Evolutionary conservation across 2,329 filamentous ascomycete genomes (phyloP).

Genomic region (Ambrosiella beaveri): DNA sequence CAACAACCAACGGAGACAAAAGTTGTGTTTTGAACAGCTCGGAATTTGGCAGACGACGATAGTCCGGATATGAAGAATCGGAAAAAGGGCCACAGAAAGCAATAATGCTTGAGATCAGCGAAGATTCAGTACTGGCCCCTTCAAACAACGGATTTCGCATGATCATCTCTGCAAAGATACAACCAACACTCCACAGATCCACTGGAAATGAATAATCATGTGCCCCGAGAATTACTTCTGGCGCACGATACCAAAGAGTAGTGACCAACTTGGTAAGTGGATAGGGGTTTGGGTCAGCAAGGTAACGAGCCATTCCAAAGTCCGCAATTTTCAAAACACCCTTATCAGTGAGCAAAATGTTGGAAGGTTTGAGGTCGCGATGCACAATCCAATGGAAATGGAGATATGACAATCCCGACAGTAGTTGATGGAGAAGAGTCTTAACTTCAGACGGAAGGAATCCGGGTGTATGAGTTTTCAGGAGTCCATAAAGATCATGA

Average conservation of each 20-base stretch:
- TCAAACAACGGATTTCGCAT: conserved; percentile 68
- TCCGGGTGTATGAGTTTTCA: conserved; percentile 85
- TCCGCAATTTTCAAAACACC: conserved; percentile 91
- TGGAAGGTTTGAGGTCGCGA: conserved; percentile 84
- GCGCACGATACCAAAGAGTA: conserved; percentile 89
- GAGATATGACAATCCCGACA: conserved; percentile 64
- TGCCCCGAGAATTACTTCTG: conserved; percentile 73
- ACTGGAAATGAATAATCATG: conserved; percentile 57
- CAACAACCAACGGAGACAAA: conserved; percentile 19
- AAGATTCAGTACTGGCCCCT: conserved; percentile 71
- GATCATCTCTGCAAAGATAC: conserved; percentile 85
- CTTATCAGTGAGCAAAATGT: conserved; percentile 87
- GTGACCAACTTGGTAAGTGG: conserved; percentile 85
- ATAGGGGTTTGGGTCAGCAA: conserved; percentile 54
- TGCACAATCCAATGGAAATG: conserved; percentile 84
- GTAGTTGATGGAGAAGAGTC: conserved; percentile 69
- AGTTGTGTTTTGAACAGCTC: conserved; percentile 38
- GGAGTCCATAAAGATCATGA: conserved; percentile 85
- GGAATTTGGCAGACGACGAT: conserved; percentile 75
- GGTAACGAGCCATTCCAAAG: conserved; percentile 93
- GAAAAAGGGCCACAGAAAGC: conserved; percentile 74
- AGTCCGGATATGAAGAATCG: conserved; percentile 68
- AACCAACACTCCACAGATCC: conserved; percentile 93
- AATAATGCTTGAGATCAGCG: conserved; percentile 77
- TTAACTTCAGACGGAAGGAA: conserved; percentile 90